phyloP scores from a whole-genome alignment of 2,329 filamentous ascomycete genomes.

The Penicillium fuscoglaucum region DNA sequence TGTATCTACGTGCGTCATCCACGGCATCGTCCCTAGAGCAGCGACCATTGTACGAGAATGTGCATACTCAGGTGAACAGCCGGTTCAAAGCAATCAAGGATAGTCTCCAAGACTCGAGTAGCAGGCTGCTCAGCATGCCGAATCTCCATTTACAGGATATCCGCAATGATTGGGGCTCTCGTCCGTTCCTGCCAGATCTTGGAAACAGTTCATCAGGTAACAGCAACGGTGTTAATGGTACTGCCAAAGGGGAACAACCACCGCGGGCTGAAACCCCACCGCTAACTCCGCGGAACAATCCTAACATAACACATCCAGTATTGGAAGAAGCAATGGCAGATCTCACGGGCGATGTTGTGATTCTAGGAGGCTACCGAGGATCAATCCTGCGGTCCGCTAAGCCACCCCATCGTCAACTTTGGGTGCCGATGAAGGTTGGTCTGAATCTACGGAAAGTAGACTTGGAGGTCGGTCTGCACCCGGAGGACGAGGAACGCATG shows the following conservation, averaged over 20 bases:
- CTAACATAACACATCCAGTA: conserved; percentile 41
- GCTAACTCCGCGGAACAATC: conserved; percentile 25
- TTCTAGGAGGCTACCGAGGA: conserved; percentile 87
- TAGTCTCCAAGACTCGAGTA: conserved; percentile 79
- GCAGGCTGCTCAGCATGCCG: conserved; percentile 57
- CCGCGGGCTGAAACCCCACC: conserved; percentile 13
- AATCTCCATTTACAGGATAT: conserved; percentile 45
- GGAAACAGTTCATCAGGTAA: conserved; percentile 18
- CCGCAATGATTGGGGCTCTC: conserved; percentile 38
- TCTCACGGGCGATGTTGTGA: conserved; percentile 79
- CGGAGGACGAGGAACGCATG: conserved; percentile 80
- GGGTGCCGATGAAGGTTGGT: conserved; percentile 92
- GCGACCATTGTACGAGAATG: conserved; percentile 74
- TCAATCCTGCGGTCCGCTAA: conserved; percentile 84
- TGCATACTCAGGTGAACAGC: conserved; percentile 83
- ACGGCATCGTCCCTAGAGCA: conserved; percentile 81
- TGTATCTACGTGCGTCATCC: conserved; percentile 71
- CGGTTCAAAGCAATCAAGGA: conserved; percentile 88
- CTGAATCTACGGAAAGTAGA: conserved; percentile 90
- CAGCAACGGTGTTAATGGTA: conserved; percentile 13
- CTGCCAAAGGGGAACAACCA: conserved; percentile 7
- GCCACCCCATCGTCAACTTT: conserved; percentile 79
- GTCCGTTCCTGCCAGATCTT: conserved; percentile 35
- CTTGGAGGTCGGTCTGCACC: conserved; percentile 78
- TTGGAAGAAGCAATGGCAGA: conserved; percentile 64